These are phyloP conservation scores for Cordyceps tenuipes DNA, from an alignment of 2,329 filamentous ascomycete genomes.

Conservation along the genomic window DNA sequence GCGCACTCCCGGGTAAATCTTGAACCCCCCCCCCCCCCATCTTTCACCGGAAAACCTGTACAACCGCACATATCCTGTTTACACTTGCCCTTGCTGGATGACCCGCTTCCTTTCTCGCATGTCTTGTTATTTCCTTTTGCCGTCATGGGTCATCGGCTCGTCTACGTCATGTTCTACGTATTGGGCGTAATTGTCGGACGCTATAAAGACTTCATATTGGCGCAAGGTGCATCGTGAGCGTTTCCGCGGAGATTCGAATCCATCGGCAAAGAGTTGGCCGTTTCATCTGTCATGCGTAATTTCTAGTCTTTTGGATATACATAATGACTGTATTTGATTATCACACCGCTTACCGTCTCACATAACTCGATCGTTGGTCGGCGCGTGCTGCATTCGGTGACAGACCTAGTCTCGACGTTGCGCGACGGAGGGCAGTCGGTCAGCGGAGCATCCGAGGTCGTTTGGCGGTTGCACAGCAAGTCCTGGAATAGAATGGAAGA, in stretches of 20 bases:
- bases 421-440: not conserved
- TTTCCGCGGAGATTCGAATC: not conserved
- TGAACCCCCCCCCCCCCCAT: not conserved
- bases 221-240: conserved; percentile 1
- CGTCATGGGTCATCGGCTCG: not conserved
- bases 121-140: conserved; percentile 2
- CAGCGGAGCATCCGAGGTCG: not conserved
- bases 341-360: too few relatives aligned
- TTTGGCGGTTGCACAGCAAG: not conserved
- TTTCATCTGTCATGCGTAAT: conserved; percentile 5
- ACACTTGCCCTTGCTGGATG: not conserved
- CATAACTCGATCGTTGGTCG: too few relatives aligned
- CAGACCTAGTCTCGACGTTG: not conserved
- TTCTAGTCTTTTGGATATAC: conserved; percentile 9
- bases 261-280: not conserved
- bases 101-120: not conserved
- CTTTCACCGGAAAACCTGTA: not conserved
- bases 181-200: not conserved
- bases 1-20: conserved; percentile 15
- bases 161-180: not conserved
- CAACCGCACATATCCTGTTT: not conserved
- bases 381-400: not conserved
- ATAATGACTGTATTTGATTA: conserved; percentile 5
- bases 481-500: not conserved
- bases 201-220: not conserved